phyloP scores from a whole-genome alignment of 1,284 basidiomycete species.

The Ustilago trichophora region DNA sequence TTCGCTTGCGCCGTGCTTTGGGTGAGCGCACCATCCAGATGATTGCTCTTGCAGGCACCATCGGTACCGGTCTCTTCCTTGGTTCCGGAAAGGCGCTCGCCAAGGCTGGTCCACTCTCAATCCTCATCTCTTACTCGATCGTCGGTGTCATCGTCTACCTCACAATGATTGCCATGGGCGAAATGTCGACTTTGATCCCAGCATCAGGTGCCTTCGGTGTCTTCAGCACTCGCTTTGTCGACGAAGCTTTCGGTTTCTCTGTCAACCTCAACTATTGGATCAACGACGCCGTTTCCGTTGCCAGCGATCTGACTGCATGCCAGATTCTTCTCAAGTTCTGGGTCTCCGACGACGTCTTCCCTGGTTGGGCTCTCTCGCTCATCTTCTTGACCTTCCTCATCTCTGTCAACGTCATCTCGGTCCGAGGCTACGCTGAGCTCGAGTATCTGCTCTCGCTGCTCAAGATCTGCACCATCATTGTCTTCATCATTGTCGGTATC shows the following conservation, averaged over 20 bases:
- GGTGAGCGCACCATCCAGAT: constrained; percentile 62
- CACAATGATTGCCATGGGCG: constrained; percentile 65
- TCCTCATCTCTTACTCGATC: constrained; percentile 62
- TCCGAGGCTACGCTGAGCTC: constrained; percentile 76
- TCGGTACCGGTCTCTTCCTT: constrained; percentile 70
- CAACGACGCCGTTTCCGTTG: constrained; percentile 53
- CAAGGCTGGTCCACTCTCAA: constrained; percentile 69
- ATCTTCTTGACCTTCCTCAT: constrained; percentile 69
- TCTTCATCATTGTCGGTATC: constrained; percentile 46
- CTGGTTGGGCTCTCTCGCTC: constrained; percentile 34
- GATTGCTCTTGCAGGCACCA: constrained; percentile 71
- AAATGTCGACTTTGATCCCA: constrained; percentile 55
- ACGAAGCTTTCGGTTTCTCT: constrained; percentile 33
- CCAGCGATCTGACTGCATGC: constrained; percentile 71
- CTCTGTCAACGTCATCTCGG: too few relatives aligned
- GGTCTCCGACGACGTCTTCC: constrained; percentile 27
- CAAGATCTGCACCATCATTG: constrained; percentile 36
- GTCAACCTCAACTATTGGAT: constrained; percentile 47
- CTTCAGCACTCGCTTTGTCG: constrained; percentile 58
- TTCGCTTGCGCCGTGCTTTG: constrained; percentile 51
- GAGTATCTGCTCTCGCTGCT: constrained; percentile 39
- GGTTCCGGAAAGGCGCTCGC: constrained; percentile 69
- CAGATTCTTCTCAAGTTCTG: constrained; percentile 44
- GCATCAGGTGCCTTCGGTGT: constrained; percentile 58
- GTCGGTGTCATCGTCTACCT: constrained; percentile 65